Evolutionary conservation across 1,139 yeast genomes (phyloP), one percentile per base, ranked within the genome.

Genomic region (Pichia terricola): DNA sequence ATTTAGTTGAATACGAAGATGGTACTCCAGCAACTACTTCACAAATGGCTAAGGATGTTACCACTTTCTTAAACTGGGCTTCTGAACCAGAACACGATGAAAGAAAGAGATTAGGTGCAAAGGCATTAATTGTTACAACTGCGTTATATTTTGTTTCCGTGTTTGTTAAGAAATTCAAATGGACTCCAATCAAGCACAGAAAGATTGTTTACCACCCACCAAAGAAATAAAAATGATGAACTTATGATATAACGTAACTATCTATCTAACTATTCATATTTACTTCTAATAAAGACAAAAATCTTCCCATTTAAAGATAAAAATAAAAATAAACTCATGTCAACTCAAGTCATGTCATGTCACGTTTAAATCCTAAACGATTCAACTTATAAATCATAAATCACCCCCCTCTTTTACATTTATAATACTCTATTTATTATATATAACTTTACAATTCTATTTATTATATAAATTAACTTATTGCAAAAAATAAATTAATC

Each of bases 11-110:
- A 74, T 91, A 81, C 69, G 98, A 91, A 66, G 98, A 91, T 66
- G 98, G 98, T 63, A 94, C 98, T 52, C 96, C 95, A 46, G 97
- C 98, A 48, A 81, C 97, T 47, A 82, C 98, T 54, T 83, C 98
- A 48, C 99, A 91, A 74, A 88, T 91, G 97, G 98, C 99, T 60
- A 91, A 91, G 77, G 98, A 91, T 68, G 98, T 91, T 47, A 72
- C 88, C 53, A 79, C 87, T 45, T 91, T 91, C 84, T 79, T 91
- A 68, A 86, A 89, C 77, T 91, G 98, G 98, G 88, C 96, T 55
- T 73, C 96, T 50, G 96, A 88, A 72, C 99, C 99, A 52, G 98
- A 91, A 75, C 96, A 85, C 62, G 99, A 91, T 62, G 96, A 88
- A 64, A 84, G 98, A 76, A 91, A 91, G 82, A 86, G 83, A 72